Evolutionary conservation across 192 early-diverging fungal species (phyloP).

Genomic region (Lobosporangium transversale): DNA sequence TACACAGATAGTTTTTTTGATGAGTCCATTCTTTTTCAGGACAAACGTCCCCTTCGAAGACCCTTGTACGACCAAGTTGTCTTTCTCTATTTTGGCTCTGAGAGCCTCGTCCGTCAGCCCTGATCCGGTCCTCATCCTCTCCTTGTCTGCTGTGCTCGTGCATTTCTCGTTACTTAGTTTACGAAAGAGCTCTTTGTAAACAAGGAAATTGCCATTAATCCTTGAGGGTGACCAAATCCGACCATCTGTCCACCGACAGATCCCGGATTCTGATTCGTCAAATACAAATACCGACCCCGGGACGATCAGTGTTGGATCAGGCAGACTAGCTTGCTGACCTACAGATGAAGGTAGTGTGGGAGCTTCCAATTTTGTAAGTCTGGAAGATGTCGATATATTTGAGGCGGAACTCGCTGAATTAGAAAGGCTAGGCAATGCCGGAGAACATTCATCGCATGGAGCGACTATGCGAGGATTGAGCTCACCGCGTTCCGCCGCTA

Average conservation of each 20-base stretch:
- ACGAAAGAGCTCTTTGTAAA: constrained; percentile 49
- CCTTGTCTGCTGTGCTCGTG: constrained; percentile 19
- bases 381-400: not conserved
- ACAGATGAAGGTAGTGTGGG: too few species aligned
- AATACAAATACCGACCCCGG: constrained; percentile 51
- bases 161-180: constrained; percentile 38
- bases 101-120: constrained; percentile 31
- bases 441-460: not conserved
- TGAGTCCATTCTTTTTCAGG: constrained; percentile 45
- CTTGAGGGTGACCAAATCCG: constrained; percentile 53
- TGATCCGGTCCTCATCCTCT: constrained; percentile 17
- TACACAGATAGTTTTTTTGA: constrained; percentile 54
- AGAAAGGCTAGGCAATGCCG: not conserved
- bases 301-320: constrained; percentile 21
- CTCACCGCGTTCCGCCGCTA: constrained; percentile 35
- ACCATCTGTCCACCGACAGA: constrained; percentile 57
- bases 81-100: constrained; percentile 28
- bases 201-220: constrained; percentile 50
- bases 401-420: not conserved
- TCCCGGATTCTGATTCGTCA: constrained; percentile 51
- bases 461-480: too few species aligned
- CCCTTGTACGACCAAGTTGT: constrained; percentile 33
- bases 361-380: not conserved
- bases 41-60: constrained; percentile 55
- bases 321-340: not conserved